These are phyloP conservation scores for Talaromyces atroroseus DNA, from an alignment of 2,329 filamentous ascomycete genomes.

Conservation along the genomic window DNA sequence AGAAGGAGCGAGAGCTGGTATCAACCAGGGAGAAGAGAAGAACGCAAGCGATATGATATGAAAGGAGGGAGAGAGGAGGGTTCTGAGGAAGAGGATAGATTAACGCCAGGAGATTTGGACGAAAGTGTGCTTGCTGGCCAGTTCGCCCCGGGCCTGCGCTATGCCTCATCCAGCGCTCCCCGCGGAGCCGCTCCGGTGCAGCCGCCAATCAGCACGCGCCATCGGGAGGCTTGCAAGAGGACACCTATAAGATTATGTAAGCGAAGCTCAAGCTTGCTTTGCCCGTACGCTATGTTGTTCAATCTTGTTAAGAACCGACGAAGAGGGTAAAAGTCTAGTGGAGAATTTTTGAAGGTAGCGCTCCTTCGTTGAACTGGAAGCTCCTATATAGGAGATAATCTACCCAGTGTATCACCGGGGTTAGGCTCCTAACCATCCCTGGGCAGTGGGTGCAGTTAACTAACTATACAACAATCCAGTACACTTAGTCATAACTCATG, in stretches of 20 bases:
- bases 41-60: conserved; percentile 19
- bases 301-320: no score
- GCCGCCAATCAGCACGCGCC: conserved; percentile 10
- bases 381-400: no score
- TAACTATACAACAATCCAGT: no score
- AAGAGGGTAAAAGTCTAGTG: no score
- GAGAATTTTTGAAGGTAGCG: no score
- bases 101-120: conserved; percentile 1
- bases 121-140: conserved; percentile 28
- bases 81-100: conserved; percentile 5
- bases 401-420: no score
- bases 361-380: no score
- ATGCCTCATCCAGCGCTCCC: conserved; percentile 7
- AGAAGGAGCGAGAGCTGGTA: conserved; percentile 27
- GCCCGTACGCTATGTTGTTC: background rate
- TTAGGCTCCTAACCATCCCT: no score
- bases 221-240: background rate
- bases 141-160: conserved; percentile 13
- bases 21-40: conserved; percentile 19
- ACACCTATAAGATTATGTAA: conserved; percentile 7
- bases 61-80: background rate
- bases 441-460: no score
- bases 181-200: conserved; percentile 2
- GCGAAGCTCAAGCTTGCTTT: no score
- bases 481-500: no score